These are phyloP conservation scores for Aquilaria malaccensis DNA, from an alignment of 345 rosid species.

Conservation along the genomic window DNA sequence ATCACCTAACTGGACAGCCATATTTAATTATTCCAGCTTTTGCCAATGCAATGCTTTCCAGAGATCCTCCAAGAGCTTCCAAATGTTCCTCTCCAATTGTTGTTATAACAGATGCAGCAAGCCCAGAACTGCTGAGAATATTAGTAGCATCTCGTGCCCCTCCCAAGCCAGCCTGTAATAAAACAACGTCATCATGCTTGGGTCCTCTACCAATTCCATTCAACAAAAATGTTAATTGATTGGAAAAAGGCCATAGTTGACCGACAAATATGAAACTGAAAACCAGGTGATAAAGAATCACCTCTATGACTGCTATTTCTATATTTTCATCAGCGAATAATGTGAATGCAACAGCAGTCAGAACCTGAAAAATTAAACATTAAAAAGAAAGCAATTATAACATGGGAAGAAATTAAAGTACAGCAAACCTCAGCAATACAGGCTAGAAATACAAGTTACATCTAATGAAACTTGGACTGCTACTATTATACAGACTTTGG, in stretches of 20 bases:
- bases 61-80: slow-evolving; percentile 83
- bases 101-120: slow-evolving; percentile 71
- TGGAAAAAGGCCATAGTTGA: too few species aligned
- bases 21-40: slow-evolving; percentile 82
- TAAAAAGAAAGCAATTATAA: neutral
- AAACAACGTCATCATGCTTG: neutral
- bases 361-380: slow-evolving; percentile 41
- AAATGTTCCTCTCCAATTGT: slow-evolving; percentile 77
- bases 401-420: neutral
- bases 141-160: slow-evolving; percentile 96
- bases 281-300: slow-evolving; percentile 1
- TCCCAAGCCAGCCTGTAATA: slow-evolving; percentile 70
- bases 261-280: too few species aligned
- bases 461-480: too few species aligned
- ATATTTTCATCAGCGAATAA: slow-evolving; percentile 63
- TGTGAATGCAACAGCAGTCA: slow-evolving; percentile 72
- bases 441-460: neutral
- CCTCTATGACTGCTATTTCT: slow-evolving; percentile 90
- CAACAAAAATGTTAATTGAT: too few species aligned
- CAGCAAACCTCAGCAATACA: neutral
- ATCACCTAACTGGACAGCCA: slow-evolving; percentile 79
- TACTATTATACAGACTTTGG: too few species aligned
- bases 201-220: too few species aligned
- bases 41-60: slow-evolving; percentile 78
- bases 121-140: slow-evolving; percentile 46